phyloP scores from a whole-genome alignment of 2,329 filamentous ascomycete genomes.

The Beauveria varroae region DNA sequence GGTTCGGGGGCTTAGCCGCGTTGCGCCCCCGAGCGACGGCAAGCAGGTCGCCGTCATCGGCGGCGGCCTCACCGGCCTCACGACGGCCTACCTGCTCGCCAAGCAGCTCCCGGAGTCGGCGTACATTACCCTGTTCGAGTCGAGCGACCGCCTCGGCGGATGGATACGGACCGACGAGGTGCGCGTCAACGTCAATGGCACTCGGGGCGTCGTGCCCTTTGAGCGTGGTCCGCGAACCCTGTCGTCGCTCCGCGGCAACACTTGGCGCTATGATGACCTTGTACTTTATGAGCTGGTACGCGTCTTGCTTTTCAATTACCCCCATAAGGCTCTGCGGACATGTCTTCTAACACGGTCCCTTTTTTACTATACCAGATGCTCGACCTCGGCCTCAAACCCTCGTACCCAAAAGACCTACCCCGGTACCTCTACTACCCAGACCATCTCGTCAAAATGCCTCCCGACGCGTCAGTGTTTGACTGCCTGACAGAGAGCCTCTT shows the following conservation, averaged over 20 bases:
- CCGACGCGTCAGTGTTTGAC: slow-evolving; percentile 19
- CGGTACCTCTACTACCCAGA: slow-evolving; percentile 88
- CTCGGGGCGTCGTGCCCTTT: slow-evolving; percentile 55
- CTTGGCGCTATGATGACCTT: slow-evolving; percentile 48
- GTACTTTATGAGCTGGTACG: slow-evolving; percentile 65
- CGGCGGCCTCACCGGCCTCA: slow-evolving; percentile 75
- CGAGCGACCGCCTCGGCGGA: slow-evolving; percentile 62
- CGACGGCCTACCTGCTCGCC: slow-evolving; percentile 68
- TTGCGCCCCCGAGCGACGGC: neutral
- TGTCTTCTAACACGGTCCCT: neutral
- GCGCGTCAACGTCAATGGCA: slow-evolving; percentile 47
- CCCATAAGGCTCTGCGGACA: too few relatives aligned
- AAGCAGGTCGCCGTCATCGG: slow-evolving; percentile 61
- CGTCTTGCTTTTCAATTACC: neutral
- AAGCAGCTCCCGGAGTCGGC: slow-evolving; percentile 54
- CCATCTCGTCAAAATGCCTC: slow-evolving; percentile 40
- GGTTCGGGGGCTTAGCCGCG: too few relatives aligned
- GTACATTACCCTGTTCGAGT: slow-evolving; percentile 77
- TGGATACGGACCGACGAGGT: slow-evolving; percentile 69
- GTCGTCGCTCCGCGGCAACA: slow-evolving; percentile 39
- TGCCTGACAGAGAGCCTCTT: slow-evolving; percentile 27
- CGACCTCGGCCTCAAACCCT: slow-evolving; percentile 34
- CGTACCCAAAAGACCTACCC: slow-evolving; percentile 37
- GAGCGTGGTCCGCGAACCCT: slow-evolving; percentile 80
- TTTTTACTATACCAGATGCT: slow-evolving; percentile 19